Evolutionary conservation across 2,329 filamentous ascomycete species (phyloP).

Genomic region (Rutstroemia sp.): DNA sequence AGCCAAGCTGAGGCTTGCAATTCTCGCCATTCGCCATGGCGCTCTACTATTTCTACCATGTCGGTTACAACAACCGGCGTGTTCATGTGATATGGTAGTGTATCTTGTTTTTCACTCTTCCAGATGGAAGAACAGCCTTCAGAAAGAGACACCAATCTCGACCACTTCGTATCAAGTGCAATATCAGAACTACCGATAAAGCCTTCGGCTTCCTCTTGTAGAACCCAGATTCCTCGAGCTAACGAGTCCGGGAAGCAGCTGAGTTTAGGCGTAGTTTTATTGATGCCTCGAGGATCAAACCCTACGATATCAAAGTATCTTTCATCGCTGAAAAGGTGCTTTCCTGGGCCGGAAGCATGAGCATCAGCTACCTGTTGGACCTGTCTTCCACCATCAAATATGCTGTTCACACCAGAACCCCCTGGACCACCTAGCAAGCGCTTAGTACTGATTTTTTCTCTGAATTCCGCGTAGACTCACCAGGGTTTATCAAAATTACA

Average conservation of each 20-base stretch:
- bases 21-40: slow-evolving; percentile 32
- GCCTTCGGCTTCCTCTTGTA: neutral
- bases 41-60: slow-evolving; percentile 41
- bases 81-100: slow-evolving; percentile 32
- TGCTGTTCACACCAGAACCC: slow-evolving; percentile 29
- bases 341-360: neutral
- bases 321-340: slow-evolving; percentile 6
- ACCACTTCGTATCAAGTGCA: slow-evolving; percentile 15
- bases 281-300: slow-evolving; percentile 36
- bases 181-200: neutral
- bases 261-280: slow-evolving; percentile 28
- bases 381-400: slow-evolving; percentile 20
- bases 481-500: slow-evolving; percentile 34
- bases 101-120: slow-evolving; percentile 15
- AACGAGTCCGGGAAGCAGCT: slow-evolving; percentile 29
- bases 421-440: slow-evolving; percentile 30
- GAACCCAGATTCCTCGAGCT: slow-evolving; percentile 5
- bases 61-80: slow-evolving; percentile 41
- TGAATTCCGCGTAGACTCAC: slow-evolving; percentile 9
- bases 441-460: neutral
- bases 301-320: slow-evolving; percentile 34
- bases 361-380: slow-evolving; percentile 28
- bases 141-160: slow-evolving; percentile 16
- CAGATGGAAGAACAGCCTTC: slow-evolving; percentile 16
- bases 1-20: slow-evolving; percentile 15